Evolutionary conservation across 2,329 filamentous ascomycete species (phyloP), one percentile per base, ranked within the genome.

Genomic region (Penicillium sp.): DNA sequence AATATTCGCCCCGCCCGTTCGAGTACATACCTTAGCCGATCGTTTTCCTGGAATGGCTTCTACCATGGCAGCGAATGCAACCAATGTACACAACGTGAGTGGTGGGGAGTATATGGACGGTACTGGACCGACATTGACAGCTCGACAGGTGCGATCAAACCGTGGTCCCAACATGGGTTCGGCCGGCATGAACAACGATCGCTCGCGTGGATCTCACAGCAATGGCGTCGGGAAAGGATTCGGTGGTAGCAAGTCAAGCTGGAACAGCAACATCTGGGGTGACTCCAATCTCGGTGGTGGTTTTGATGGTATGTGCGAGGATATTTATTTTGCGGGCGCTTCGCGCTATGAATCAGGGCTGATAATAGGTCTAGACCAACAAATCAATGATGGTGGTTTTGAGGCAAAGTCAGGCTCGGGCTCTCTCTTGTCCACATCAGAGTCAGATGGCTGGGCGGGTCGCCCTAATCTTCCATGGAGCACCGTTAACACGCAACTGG

Each of bases 361-460:
- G 22, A 58, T 49, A 33, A 51, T 29, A 6, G 6, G 8, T n/a
- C 14, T 19, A 73, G 71, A 73, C 52, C 67, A 70, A 60, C 63
- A 66, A 55, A 62, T 63, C 11, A 33, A 58, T 14, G 66, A 75
- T 2, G 64, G 61, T 35, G 67, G 61, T 10, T 73, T 80, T 39
- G 82, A 84, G 63, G 81, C 78, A 53, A 85, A 87, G 67, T 86
- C 85, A 3, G 89, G 89, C 48, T 90, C 89, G 6, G 82, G 86
- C 59, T 89, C 88, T 57, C 79, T 92, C 39, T 81, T 90, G 58
- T 81, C 85, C 45, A 84, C 86, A 43, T 90, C 89, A 10, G 87
- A 91, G 67, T 84, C 84, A 19, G 87, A 90, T 63, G 78, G 81
- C 47, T 90, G 87, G 86, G 72, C 67, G 58, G 75, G 73, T 51